Conservation (phyloP, 176 grass and related monocot genomes). For the Areca catechu region DNA sequence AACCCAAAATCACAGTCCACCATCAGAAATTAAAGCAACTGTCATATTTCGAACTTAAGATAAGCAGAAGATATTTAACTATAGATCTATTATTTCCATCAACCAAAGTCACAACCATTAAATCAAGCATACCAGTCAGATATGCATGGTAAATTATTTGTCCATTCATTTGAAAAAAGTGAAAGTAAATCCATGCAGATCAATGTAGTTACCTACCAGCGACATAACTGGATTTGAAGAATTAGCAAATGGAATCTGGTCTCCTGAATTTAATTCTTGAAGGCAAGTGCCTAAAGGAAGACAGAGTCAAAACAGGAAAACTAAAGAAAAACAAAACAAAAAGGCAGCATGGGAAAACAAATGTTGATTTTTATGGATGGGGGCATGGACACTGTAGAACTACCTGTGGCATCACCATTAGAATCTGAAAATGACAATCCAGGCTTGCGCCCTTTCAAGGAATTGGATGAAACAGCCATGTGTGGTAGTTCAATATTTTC, state of each 20-base stretch:
- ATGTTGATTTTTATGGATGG: background rate
- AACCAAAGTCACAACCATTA: too few relatives aligned
- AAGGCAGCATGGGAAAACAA: background rate
- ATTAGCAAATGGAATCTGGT: conserved; percentile 76
- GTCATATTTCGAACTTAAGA: too few relatives aligned
- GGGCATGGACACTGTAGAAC: background rate
- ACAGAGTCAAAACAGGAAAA: background rate
- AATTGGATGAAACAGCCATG: conserved; percentile 10
- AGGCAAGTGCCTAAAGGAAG: conserved; percentile 27
- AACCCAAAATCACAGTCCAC: too few relatives aligned
- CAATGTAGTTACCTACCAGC: conserved; percentile 44
- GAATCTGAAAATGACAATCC: conserved; percentile 32
- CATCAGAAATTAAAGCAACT: too few relatives aligned
- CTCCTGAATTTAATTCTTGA: conserved; percentile 38
- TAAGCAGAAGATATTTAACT: too few relatives aligned
- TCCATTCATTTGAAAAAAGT: background rate
- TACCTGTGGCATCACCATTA: conserved; percentile 53
- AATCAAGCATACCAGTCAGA: too few relatives aligned
- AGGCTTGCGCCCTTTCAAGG: conserved; percentile 18
- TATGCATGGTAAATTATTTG: background rate
- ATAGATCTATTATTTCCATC: too few relatives aligned
- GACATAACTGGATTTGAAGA: conserved; percentile 97
- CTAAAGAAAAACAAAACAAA: conserved; percentile 15
- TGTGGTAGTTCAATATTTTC: conserved; percentile 70
- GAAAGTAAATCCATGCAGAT: background rate